These are phyloP conservation scores for Aspergillus viridinutans DNA, from an alignment of 2,329 filamentous ascomycete species.

Conservation along the genomic window DNA sequence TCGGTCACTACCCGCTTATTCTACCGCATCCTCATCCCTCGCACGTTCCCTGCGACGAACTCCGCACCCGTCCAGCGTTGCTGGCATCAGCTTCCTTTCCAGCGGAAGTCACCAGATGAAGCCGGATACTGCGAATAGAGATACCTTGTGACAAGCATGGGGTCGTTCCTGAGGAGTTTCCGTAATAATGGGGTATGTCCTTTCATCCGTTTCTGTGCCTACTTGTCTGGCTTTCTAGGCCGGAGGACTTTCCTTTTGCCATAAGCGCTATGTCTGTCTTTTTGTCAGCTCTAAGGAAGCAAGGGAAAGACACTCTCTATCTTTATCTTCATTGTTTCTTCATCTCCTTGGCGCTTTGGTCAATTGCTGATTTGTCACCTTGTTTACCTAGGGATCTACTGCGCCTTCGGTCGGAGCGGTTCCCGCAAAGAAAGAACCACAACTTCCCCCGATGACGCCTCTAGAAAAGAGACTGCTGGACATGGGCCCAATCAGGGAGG, in stretches of 20 bases:
- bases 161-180: slow-evolving; percentile 39
- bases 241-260: slow-evolving; percentile 6
- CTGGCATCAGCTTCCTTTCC: slow-evolving; percentile 16
- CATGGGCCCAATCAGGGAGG: slow-evolving; percentile 72
- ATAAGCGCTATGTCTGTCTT: slow-evolving; percentile 7
- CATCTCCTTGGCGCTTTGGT: background rate
- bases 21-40: background rate
- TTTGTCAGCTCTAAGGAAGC: background rate
- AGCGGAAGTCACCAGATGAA: slow-evolving; percentile 24
- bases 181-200: slow-evolving; percentile 36
- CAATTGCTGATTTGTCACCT: slow-evolving; percentile 15
- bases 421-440: slow-evolving; percentile 57
- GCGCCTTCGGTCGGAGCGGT: slow-evolving; percentile 44
- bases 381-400: slow-evolving; percentile 41
- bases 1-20: background rate
- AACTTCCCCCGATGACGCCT: slow-evolving; percentile 54
- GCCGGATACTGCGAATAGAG: slow-evolving; percentile 18
- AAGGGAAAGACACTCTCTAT: background rate
- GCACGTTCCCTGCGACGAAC: background rate
- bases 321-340: background rate
- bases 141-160: slow-evolving; percentile 32
- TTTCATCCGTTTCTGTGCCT: slow-evolving; percentile 4
- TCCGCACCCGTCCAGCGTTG: slow-evolving; percentile 13
- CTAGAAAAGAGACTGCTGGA: slow-evolving; percentile 74
- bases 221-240: background rate